Conservation (phyloP, 2,329 filamentous ascomycete species). For the Scedosporium dehoogii region DNA sequence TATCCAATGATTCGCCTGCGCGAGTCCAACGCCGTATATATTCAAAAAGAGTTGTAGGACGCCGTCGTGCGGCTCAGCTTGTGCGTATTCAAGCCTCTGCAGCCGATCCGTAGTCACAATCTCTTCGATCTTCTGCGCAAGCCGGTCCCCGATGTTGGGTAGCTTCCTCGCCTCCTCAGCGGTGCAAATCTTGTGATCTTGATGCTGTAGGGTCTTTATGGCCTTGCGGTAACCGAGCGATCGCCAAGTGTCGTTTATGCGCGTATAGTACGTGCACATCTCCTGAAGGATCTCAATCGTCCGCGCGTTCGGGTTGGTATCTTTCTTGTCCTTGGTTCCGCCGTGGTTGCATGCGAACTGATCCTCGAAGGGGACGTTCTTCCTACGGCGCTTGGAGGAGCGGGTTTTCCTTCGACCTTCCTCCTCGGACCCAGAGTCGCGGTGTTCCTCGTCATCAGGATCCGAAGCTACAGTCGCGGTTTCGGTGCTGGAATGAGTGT, state of each 20-base stretch:
- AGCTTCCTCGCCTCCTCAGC: slow-evolving; percentile 59
- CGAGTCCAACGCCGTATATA: slow-evolving; percentile 68
- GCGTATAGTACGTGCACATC: slow-evolving; percentile 70
- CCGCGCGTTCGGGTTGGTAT: slow-evolving; percentile 57
- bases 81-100: slow-evolving; percentile 60
- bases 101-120: slow-evolving; percentile 68
- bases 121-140: slow-evolving; percentile 83
- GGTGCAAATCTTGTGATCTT: slow-evolving; percentile 53
- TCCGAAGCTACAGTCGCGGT: slow-evolving; percentile 7
- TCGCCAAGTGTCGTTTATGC: slow-evolving; percentile 70
- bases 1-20: slow-evolving; percentile 66
- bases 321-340: slow-evolving; percentile 31
- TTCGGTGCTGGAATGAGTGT: slow-evolving; percentile 11
- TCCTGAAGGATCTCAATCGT: slow-evolving; percentile 70
- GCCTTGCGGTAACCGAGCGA: slow-evolving; percentile 66
- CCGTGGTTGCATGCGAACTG: slow-evolving; percentile 46
- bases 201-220: slow-evolving; percentile 61
- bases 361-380: slow-evolving; percentile 30
- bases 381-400: slow-evolving; percentile 11
- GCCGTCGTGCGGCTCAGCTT: slow-evolving; percentile 54
- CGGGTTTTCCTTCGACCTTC: slow-evolving; percentile 12
- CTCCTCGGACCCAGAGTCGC: slow-evolving; percentile 13
- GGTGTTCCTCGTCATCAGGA: slow-evolving; percentile 9
- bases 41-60: slow-evolving; percentile 61
- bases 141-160: slow-evolving; percentile 57